Conservation (phyloP, 129 eudicot species). For the Arctium lappa region DNA sequence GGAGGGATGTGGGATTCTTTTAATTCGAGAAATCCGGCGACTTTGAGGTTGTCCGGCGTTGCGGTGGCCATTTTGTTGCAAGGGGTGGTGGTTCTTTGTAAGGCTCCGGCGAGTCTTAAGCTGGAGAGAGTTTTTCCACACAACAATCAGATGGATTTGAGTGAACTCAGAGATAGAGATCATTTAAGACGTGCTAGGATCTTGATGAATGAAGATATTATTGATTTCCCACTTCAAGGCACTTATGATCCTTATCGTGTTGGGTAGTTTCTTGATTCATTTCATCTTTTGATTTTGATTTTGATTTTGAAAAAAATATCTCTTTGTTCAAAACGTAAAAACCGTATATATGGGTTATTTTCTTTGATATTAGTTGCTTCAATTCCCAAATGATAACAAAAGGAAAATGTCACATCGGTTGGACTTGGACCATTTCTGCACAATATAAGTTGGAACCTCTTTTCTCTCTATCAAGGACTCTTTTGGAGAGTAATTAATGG, state of each 20-base stretch:
- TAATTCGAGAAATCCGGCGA: conserved; percentile 18
- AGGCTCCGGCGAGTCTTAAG: conserved; percentile 39
- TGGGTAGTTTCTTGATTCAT: conserved; percentile 54
- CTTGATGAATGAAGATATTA: conserved; percentile 38
- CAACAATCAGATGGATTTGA: conserved; percentile 49
- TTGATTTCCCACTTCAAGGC: conserved; percentile 72
- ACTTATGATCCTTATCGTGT: conserved; percentile 82
- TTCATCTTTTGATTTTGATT: neutral
- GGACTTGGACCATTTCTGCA: no score
- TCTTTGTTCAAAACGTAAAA: neutral
- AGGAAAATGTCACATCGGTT: neutral
- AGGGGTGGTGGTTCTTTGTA: conserved; percentile 36
- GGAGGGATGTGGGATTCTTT: conserved; percentile 28
- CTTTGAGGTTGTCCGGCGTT: conserved; percentile 21
- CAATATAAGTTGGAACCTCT: no score
- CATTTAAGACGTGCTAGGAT: conserved; percentile 57
- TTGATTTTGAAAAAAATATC: neutral
- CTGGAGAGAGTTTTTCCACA: conserved; percentile 75
- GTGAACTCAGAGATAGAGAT: conserved; percentile 71
- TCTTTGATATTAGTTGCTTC: neutral
- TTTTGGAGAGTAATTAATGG: no score
- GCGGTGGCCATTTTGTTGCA: conserved; percentile 21
- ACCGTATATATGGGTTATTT: neutral
- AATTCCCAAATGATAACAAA: neutral
- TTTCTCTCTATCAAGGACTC: neutral